These are phyloP conservation scores for Chrysanthemum makinoi DNA, from an alignment of 129 eudicot genomes.

Conservation along the genomic window DNA sequence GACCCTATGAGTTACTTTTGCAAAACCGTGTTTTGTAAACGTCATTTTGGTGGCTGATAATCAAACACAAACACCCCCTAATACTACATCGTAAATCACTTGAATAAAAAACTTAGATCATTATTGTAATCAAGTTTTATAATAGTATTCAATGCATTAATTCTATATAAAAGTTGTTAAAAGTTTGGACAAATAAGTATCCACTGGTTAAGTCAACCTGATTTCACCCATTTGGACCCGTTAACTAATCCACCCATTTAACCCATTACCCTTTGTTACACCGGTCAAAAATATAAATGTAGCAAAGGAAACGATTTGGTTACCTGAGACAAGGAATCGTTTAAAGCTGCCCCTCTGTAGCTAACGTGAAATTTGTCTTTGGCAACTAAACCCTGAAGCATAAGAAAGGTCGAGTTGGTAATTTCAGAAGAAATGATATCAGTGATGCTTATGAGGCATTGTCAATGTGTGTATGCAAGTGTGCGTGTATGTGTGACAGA, in stretches of 20 bases:
- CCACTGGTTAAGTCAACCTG: neutral
- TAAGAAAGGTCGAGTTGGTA: conserved; percentile 5
- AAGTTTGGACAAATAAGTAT: neutral
- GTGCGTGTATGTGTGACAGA: neutral
- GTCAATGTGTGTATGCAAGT: neutral
- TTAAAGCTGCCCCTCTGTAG: conserved; percentile 83
- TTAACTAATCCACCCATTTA: neutral
- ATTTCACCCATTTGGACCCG: neutral
- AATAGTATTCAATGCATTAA: neutral
- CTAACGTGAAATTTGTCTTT: conserved; percentile 92
- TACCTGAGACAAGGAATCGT: conserved; percentile 85
- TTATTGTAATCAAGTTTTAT: neutral
- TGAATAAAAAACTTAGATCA: neutral
- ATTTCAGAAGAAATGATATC: neutral
- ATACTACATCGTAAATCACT: neutral
- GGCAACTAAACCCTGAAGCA: conserved; percentile 73
- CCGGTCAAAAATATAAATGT: neutral
- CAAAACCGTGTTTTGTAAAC: no score
- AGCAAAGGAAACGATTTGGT: neutral
- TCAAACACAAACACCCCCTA: no score
- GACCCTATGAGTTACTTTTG: no score
- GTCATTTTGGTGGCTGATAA: no score
- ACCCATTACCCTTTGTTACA: neutral
- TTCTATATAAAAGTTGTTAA: no score
- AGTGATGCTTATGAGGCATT: neutral